Evolutionary conservation across 345 rosid species (phyloP), one percentile per base, ranked within the genome.

Genomic region (Lepidium aucheri): DNA sequence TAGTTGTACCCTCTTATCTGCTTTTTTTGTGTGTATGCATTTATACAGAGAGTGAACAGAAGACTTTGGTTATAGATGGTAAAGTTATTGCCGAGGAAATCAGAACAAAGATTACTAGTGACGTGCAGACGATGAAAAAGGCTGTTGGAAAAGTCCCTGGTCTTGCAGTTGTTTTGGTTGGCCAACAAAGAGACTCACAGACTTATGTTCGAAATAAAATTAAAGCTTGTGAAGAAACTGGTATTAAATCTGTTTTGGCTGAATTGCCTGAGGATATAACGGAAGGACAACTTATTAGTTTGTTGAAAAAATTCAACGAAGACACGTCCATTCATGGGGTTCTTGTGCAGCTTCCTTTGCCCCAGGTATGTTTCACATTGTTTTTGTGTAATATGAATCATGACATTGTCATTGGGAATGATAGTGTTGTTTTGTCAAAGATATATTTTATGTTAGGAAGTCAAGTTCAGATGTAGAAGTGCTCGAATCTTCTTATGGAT

Each of bases 271-370:
- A 73, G 30, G 63, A 78, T 77, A 88, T 90, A 59, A 66, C 77
- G 7, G 90, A 94, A 76, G 84, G 69, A 67, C 74, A 79, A 1
- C 65, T 86, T 72, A 68, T 86, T 20, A 40, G 44, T 79, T 76
- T 80, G 1, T 47, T 93, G 69, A 63, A 74, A 10, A 61, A 61
- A 16, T 88, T 79, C 64, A 88, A 90, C 45, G 74, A 79, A 51
- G 92, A 90, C 52, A 75, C 80, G 1, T 81, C 97, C 1, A 62
- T 93, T 79, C 94, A 93, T 34, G 98, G 98, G 47, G 72, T 90
- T 80, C 96, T 90, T 22, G 92, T 90, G 62, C 97, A 93, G 78
- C 97, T 93, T 82, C 96, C 98, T 77, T 68, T 93, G 65, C 96
- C 97, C 34, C 83, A 82, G 82, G 95, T 93, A 80, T 81, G 76